These are phyloP conservation scores for Bruguiera sexangula DNA, from an alignment of 345 rosid genomes.

Conservation along the genomic window DNA sequence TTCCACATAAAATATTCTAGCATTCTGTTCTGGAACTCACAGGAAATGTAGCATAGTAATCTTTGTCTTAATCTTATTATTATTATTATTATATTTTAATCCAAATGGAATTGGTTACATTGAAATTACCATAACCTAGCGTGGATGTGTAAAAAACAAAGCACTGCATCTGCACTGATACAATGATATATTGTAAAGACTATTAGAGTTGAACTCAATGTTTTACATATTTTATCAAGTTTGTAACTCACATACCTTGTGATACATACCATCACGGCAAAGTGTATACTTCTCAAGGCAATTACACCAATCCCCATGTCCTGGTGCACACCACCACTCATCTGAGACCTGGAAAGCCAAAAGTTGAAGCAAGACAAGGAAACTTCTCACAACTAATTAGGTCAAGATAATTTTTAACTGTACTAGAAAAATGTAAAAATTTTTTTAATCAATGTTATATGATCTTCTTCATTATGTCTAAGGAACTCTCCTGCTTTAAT, in stretches of 20 bases:
- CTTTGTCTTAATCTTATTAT: no score
- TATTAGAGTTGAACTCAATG: background rate
- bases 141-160: background rate
- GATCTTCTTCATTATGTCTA: background rate
- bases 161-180: background rate
- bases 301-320: slow-evolving; percentile 79
- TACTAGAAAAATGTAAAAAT: background rate
- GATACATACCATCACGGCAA: slow-evolving; percentile 74
- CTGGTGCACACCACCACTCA: slow-evolving; percentile 81
- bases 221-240: slow-evolving; percentile 5
- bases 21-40: background rate
- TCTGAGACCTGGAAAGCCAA: slow-evolving; percentile 52
- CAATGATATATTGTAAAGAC: background rate
- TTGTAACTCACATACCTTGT: slow-evolving; percentile 45
- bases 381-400: background rate
- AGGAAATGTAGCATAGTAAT: no score
- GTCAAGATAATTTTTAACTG: background rate
- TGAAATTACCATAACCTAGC: no score
- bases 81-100: no score
- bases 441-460: background rate
- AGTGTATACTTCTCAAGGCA: slow-evolving; percentile 65
- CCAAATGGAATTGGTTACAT: no score
- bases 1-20: no score
- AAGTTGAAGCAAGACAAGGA: slow-evolving; percentile 2
- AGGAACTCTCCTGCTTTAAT: no score